Percentiles rank a stretch among this genome's conserved stretches.
phyloP scores from a whole-genome alignment of 1,284 basidiomycete species.

The Trametes sp. region DNA sequence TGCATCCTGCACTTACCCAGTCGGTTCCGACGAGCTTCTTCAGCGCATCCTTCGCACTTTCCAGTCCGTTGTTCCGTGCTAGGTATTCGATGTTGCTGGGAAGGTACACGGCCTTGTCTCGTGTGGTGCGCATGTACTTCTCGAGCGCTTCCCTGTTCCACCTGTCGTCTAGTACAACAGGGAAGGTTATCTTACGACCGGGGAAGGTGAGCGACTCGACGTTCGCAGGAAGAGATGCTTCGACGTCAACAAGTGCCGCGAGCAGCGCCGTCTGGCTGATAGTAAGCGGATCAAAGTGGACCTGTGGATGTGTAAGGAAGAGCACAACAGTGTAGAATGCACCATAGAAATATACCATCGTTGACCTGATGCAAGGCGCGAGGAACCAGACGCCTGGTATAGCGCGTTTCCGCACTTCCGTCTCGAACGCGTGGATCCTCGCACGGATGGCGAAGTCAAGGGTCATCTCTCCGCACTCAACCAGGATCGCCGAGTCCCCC shows the following conservation, averaged over 20 bases:
- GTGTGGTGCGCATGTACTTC: slow-evolving; percentile 61
- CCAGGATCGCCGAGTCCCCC: slow-evolving; percentile 62
- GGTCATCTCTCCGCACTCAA: slow-evolving; percentile 63
- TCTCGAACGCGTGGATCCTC: slow-evolving; percentile 64
- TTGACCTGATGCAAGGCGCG: slow-evolving; percentile 64
- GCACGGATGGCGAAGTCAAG: slow-evolving; percentile 60
- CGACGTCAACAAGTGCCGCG: slow-evolving; percentile 46
- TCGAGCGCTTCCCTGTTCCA: slow-evolving; percentile 63
- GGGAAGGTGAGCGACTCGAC: slow-evolving; percentile 54
- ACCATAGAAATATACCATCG: slow-evolving; percentile 49
- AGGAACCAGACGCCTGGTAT: slow-evolving; percentile 52
- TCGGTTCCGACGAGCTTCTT: slow-evolving; percentile 53
- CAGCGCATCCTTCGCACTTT: slow-evolving; percentile 54
- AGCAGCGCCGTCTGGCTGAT: slow-evolving; percentile 53
- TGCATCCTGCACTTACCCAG: slow-evolving; percentile 49
- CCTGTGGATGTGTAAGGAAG: slow-evolving; percentile 40
- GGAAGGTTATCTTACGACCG: slow-evolving; percentile 63
- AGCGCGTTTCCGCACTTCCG: slow-evolving; percentile 43
- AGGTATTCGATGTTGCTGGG: slow-evolving; percentile 76
- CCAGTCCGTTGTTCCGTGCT: slow-evolving; percentile 67
- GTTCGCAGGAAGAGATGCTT: slow-evolving; percentile 49
- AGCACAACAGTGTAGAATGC: neutral
- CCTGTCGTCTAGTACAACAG: slow-evolving; percentile 68
- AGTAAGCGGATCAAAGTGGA: slow-evolving; percentile 56
- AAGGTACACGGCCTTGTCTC: slow-evolving; percentile 69